phyloP scores from a whole-genome alignment of 345 rosid genomes.

The Moricandia arvensis region DNA sequence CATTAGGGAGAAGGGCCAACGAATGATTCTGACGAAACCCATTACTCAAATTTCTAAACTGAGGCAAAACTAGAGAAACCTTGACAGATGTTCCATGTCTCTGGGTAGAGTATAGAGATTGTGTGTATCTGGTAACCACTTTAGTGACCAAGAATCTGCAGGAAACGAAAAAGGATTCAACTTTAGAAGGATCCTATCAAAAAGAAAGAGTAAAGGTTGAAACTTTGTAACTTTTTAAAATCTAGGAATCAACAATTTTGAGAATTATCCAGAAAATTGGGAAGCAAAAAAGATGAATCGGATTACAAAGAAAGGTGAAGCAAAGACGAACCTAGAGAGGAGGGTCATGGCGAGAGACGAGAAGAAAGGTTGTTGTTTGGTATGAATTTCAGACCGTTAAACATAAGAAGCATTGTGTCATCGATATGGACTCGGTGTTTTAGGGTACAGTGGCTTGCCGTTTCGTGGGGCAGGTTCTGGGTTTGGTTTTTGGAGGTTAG shows the following conservation, averaged over 20 bases:
- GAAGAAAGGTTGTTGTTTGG: neutral
- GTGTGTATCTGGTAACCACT: slow-evolving; percentile 42
- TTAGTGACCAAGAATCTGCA: slow-evolving; percentile 61
- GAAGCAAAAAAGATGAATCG: neutral
- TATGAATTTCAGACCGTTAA: neutral
- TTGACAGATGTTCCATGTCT: slow-evolving; percentile 34
- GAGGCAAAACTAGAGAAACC: slow-evolving; percentile 44
- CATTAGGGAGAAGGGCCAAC: slow-evolving; percentile 18
- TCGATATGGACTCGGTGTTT: neutral
- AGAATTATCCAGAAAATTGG: neutral
- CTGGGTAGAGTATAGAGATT: slow-evolving; percentile 33
- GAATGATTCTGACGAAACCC: slow-evolving; percentile 34
- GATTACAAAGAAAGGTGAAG: neutral
- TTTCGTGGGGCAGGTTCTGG: slow-evolving; percentile 15
- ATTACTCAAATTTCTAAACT: slow-evolving; percentile 33
- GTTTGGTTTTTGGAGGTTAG: slow-evolving; percentile 30
- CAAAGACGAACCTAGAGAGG: slow-evolving; percentile 35
- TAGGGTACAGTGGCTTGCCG: slow-evolving; percentile 11
- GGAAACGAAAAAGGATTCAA: neutral
- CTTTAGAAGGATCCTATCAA: slow-evolving; percentile 9
- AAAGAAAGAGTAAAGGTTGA: neutral
- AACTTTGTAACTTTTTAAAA: neutral
- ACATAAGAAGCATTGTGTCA: slow-evolving; percentile 25
- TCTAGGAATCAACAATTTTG: neutral
- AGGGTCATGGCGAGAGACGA: slow-evolving; percentile 30